These are phyloP conservation scores for Physaria fendleri DNA, from an alignment of 345 rosid species.

Conservation along the genomic window DNA sequence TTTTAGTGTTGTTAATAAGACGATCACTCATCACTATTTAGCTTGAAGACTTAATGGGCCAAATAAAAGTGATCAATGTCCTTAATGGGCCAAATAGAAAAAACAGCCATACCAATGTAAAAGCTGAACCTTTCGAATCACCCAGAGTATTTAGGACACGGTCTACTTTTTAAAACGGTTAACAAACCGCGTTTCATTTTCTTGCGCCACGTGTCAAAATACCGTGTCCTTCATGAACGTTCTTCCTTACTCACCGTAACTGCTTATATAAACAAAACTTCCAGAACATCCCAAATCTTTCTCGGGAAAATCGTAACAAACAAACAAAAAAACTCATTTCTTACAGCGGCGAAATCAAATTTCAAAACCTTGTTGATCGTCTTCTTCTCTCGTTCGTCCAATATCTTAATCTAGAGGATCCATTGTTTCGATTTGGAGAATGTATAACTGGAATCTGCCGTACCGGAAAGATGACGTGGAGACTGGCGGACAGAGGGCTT, in stretches of 20 bases:
- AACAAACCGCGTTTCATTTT: not conserved
- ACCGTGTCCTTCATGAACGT: conserved; percentile 17
- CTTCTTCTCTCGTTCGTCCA: not conserved
- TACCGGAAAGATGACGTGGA: conserved; percentile 57
- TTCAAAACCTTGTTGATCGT: too few relatives aligned
- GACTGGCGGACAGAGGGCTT: conserved; percentile 42
- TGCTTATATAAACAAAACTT: conserved; percentile 23
- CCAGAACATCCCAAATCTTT: too few relatives aligned
- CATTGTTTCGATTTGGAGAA: not conserved
- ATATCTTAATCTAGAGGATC: too few relatives aligned
- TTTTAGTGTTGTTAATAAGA: too few relatives aligned
- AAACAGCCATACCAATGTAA: too few relatives aligned
- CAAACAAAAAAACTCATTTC: not conserved
- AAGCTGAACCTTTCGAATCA: not conserved
- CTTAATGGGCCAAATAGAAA: too few relatives aligned
- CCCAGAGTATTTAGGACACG: conserved; percentile 10
- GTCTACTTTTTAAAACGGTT: not conserved
- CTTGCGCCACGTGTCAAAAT: not conserved
- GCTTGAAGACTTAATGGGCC: too few relatives aligned
- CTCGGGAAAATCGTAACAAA: not conserved
- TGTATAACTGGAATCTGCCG: conserved; percentile 43
- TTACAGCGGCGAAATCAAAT: not conserved
- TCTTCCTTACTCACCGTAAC: conserved; percentile 16
- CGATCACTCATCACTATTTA: too few relatives aligned
- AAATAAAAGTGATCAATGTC: too few relatives aligned